Conservation (phyloP, 1,139 yeast species). For the Kurtzmaniella quercitrusa region DNA sequence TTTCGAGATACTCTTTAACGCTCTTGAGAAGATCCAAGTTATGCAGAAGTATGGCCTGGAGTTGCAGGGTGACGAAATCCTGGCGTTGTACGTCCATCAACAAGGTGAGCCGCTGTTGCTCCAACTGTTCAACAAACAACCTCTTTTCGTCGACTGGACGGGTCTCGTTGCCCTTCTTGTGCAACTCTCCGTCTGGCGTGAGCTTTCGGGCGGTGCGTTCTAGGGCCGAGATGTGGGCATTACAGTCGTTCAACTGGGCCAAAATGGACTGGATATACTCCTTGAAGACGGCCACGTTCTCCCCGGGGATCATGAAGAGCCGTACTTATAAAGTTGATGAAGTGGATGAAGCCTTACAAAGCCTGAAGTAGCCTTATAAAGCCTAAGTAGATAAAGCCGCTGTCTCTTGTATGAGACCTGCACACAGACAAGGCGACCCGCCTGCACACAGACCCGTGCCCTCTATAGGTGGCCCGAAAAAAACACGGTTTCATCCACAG, state of each 20-base stretch:
- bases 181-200: not conserved
- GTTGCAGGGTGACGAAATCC: slow-evolving; percentile 30
- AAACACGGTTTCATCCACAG: not conserved
- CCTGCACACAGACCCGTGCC: not conserved
- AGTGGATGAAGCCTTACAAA: too few species aligned
- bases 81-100: slow-evolving; percentile 44
- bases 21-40: slow-evolving; percentile 37
- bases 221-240: not conserved
- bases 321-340: too few species aligned
- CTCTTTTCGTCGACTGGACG: slow-evolving; percentile 9
- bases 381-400: too few species aligned
- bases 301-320: not conserved
- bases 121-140: slow-evolving; percentile 19
- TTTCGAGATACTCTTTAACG: slow-evolving; percentile 33
- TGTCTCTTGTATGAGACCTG: too few species aligned
- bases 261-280: not conserved
- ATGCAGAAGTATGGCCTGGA: slow-evolving; percentile 32
- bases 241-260: not conserved
- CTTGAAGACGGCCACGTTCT: not conserved
- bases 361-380: too few species aligned
- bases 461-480: not conserved
- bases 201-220: not conserved
- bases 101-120: slow-evolving; percentile 30
- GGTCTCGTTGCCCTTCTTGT: not conserved
- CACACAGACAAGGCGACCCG: not conserved